phyloP scores from a whole-genome alignment of 176 grass and related monocot genomes.

The Aegilops sharonensis region DNA sequence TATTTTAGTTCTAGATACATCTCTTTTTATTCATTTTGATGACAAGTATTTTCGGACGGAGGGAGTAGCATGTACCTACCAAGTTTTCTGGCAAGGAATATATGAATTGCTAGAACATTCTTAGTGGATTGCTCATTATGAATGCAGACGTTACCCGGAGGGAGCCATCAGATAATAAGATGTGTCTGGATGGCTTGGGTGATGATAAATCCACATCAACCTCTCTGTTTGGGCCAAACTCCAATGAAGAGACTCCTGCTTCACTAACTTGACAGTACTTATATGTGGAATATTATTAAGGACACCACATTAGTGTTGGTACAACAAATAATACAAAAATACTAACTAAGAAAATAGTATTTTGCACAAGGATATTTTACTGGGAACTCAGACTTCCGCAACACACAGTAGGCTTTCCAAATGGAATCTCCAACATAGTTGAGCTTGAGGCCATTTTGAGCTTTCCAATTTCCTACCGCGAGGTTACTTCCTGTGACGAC shows the following conservation, averaged over 20 bases:
- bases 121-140: neutral
- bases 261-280: conserved; percentile 85
- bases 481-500: conserved; percentile 68
- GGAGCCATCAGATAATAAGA: conserved; percentile 78
- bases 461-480: conserved; percentile 73
- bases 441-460: conserved; percentile 77
- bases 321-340: conserved; percentile 21
- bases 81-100: neutral
- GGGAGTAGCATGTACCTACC: neutral
- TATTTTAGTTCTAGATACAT: too few species aligned
- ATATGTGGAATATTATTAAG: conserved; percentile 79
- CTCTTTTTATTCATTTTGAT: too few species aligned
- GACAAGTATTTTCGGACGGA: too few species aligned
- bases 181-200: conserved; percentile 55
- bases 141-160: conserved; percentile 64
- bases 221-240: conserved; percentile 85
- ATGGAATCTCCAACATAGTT: conserved; percentile 66
- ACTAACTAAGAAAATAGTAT: conserved; percentile 12
- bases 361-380: conserved; percentile 84
- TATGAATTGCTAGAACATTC: conserved; percentile 18
- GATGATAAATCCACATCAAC: conserved; percentile 64
- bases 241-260: conserved; percentile 48
- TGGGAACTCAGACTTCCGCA: conserved; percentile 78
- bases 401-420: conserved; percentile 78
- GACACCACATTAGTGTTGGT: conserved; percentile 24